Conservation (phyloP, 148 eudicot genomes). For the Linanthus parryae region DNA sequence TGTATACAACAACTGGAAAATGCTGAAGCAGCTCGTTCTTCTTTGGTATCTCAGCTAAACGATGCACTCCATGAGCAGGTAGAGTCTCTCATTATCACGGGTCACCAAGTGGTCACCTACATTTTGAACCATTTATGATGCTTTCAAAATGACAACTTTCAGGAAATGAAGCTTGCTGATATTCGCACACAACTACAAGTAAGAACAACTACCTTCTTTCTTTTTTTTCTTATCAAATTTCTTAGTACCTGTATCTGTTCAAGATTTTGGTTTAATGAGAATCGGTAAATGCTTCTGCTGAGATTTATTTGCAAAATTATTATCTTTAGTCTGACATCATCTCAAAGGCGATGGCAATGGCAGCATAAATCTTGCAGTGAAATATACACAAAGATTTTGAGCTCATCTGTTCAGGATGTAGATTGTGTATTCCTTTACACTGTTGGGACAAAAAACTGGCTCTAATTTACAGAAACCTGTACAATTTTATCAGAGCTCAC, state of each 20-base stretch:
- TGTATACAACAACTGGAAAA: constrained; percentile 65
- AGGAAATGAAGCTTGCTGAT: constrained; percentile 61
- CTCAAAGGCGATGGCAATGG: no score
- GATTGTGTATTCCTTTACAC: no score
- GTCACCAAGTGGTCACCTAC: background rate
- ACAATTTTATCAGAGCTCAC: no score
- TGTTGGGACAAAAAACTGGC: no score
- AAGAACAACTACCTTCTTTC: constrained; percentile 13
- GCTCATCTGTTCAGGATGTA: no score
- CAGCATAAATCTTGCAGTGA: no score
- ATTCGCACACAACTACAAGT: constrained; percentile 62
- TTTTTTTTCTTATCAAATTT: background rate
- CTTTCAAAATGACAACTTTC: constrained; percentile 20
- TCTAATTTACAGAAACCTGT: no score
- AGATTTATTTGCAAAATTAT: background rate
- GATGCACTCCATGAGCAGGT: constrained; percentile 89
- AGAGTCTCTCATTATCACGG: constrained; percentile 8
- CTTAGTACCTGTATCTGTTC: background rate
- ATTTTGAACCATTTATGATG: constrained; percentile 1
- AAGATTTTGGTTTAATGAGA: background rate
- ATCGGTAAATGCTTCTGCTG: background rate
- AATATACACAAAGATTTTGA: no score
- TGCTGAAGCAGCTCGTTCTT: constrained; percentile 55
- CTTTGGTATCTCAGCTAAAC: constrained; percentile 63
- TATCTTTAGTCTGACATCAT: no score